These are phyloP conservation scores for Carex cristatella DNA, from an alignment of 176 grass and related monocot species.

Conservation along the genomic window DNA sequence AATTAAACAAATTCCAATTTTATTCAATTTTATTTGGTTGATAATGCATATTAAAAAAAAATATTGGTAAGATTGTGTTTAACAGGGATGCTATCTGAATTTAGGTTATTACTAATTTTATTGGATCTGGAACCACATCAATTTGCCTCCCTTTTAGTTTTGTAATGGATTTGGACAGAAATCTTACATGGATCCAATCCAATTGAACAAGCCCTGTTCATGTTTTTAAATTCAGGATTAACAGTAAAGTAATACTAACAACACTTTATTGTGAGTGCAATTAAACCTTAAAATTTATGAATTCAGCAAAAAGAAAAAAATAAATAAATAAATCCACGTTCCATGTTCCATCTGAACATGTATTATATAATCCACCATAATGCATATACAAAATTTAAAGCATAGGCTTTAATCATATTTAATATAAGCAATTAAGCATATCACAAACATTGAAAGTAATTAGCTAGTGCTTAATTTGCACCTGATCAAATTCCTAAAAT, in stretches of 20 bases:
- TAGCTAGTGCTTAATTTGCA: neutral
- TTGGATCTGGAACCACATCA: neutral
- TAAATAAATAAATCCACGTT: neutral
- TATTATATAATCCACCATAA: neutral
- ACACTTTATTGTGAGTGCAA: neutral
- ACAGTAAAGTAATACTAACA: neutral
- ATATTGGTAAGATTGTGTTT: no score
- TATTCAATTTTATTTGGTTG: no score
- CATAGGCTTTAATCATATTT: neutral
- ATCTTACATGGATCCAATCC: neutral
- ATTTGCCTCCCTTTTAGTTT: neutral
- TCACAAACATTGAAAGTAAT: neutral
- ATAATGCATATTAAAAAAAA: no score
- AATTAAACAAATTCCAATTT: no score
- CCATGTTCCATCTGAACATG: neutral
- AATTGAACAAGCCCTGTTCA: neutral
- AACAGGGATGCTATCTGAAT: neutral
- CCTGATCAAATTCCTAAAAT: neutral
- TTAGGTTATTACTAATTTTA: neutral
- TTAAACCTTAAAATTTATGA: neutral
- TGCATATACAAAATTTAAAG: neutral
- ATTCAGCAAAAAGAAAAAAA: neutral
- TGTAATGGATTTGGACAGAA: neutral
- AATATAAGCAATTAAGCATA: neutral
- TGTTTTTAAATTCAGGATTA: neutral